phyloP scores from a whole-genome alignment of 176 grass and related monocot species.

The Bolboschoenus planiculmis region DNA sequence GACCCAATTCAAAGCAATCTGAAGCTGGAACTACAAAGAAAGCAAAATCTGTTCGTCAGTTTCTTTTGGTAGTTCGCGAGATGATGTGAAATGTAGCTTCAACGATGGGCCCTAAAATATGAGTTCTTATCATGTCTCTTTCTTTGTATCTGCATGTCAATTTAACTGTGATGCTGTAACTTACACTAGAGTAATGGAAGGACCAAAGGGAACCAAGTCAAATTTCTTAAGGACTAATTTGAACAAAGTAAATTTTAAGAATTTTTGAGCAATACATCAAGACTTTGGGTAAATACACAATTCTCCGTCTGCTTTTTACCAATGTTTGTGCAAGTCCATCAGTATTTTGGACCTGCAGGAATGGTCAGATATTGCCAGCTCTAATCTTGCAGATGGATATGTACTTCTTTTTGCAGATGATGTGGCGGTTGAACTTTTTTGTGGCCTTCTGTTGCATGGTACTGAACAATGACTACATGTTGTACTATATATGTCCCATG shows the following conservation, averaged over 20 bases:
- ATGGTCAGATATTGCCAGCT: neutral
- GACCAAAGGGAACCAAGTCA: neutral
- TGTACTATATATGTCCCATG: conserved; percentile 92
- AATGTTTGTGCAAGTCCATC: neutral
- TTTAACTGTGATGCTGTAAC: neutral
- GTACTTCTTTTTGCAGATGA: conserved; percentile 52
- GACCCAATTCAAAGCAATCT: neutral
- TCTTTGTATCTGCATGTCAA: neutral
- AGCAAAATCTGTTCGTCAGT: neutral
- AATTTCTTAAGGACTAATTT: neutral
- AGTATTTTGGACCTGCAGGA: neutral
- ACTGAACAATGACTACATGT: conserved; percentile 70
- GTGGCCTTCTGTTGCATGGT: conserved; percentile 79
- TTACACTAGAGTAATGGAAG: neutral
- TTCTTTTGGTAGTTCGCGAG: neutral
- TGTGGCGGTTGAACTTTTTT: conserved; percentile 80
- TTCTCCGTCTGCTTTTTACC: neutral
- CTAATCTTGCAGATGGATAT: neutral
- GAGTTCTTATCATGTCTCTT: neutral
- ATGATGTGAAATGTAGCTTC: neutral
- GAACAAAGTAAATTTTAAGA: neutral
- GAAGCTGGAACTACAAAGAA: neutral
- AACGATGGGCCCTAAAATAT: neutral
- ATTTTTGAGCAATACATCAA: neutral
- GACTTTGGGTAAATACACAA: neutral